Base-by-base conservation (phyloP, 2,329 filamentous ascomycete species). In the Pseudohalonectria lignicola region DNA sequence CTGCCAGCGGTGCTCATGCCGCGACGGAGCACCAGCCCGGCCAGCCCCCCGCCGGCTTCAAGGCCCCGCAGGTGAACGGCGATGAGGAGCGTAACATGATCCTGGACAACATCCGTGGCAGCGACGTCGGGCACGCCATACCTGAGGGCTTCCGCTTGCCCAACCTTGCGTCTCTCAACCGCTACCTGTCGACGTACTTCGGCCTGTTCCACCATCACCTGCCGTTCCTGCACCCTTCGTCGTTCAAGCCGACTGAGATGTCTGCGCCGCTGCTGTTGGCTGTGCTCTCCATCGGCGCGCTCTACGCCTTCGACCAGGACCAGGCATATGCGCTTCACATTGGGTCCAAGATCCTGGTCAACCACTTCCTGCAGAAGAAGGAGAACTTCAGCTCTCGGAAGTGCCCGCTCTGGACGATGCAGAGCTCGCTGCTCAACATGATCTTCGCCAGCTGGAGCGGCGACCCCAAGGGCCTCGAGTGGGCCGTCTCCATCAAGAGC, bases 391-490 rank as follows among this genome's bases (percentile, higher is more conserved):
- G 90, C 67, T 96, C 92, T 8, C 80, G 90, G 50, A 96, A 95
- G 60, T 96, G 90, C 53, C 92, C 92, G 4, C 64, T 98, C 12
- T 96, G 92, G 90, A 92, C 90, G 34, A 96, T 96, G 86, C 92
- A 98, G 59, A 86, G 86, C 57, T 94, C 88, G 4, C 67, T 98
- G 39, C 69, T 98, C 41, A 98, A 98, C 69, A 96, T 96, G 92
- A 81, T 95, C 47, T 96, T 98, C 58, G 87, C 92, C 39, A 96
- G 88, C 68, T 98, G 92, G 92, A 96, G 92, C 58, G 92, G 92
- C 52, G 92, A 96, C 54, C 83, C 92, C 26, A 96, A 95, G 47
- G 92, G 92, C 28, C 72, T 98, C 3, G 92, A 98, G 60, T 98
- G 92, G 92, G 88, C 92, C 26, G 96, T 90, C 61, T 96, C 92